Conservation (phyloP, 2,329 filamentous ascomycete species). For the Diaporthe helianthi region DNA sequence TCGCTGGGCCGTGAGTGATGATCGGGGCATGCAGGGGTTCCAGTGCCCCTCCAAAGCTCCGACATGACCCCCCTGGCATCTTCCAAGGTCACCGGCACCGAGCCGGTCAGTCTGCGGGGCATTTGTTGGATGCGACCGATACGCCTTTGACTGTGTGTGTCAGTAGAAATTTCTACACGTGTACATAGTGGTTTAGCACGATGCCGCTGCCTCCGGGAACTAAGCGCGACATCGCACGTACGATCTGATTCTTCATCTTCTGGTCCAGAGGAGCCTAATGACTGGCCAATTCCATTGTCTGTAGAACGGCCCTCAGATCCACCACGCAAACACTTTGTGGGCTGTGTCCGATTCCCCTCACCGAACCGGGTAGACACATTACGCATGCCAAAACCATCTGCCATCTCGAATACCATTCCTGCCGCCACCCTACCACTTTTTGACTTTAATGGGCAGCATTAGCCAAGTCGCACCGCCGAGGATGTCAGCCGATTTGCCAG, state of each 20-base stretch:
- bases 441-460: slow-evolving; percentile 10
- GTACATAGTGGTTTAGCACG: too few species aligned
- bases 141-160: slow-evolving; percentile 18
- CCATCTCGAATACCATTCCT: not conserved
- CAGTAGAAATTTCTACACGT: slow-evolving; percentile 28
- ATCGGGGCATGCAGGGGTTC: slow-evolving; percentile 27
- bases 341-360: slow-evolving; percentile 1
- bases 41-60: not conserved
- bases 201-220: slow-evolving; percentile 10
- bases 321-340: not conserved
- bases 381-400: slow-evolving; percentile 3
- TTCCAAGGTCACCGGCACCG: slow-evolving; percentile 7
- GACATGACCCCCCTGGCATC: not conserved
- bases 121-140: slow-evolving; percentile 14
- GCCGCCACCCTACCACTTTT: slow-evolving; percentile 1
- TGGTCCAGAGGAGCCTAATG: not conserved
- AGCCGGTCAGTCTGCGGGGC: slow-evolving; percentile 27
- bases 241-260: not conserved
- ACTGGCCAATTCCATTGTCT: slow-evolving; percentile 1
- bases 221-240: slow-evolving; percentile 5
- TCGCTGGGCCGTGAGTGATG: slow-evolving; percentile 7
- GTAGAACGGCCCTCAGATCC: not conserved
- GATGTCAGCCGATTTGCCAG: slow-evolving; percentile 51
- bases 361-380: not conserved
- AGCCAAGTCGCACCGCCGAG: slow-evolving; percentile 15